Base-by-base conservation (phyloP, 495 filamentous ascomycete genomes). In the Penicillium malachiteum region DNA sequence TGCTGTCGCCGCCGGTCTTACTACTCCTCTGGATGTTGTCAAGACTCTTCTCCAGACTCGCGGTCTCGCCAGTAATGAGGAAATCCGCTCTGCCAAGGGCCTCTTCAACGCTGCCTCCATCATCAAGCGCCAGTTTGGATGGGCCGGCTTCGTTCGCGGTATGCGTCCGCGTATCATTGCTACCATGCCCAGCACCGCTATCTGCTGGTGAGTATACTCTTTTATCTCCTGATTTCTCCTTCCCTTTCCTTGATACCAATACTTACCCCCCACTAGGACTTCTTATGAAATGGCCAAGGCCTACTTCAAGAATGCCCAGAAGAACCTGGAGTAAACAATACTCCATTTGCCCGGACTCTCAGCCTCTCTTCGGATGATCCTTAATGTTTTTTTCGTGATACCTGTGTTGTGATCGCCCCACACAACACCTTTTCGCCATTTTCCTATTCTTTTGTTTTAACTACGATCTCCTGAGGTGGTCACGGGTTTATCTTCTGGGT, bases 171-270 rank as follows among this genome's bases (percentile, higher is more conserved):
- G 94, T 52, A 89, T 99, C 35, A 84, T 99, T 57, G 96, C 93
- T 3, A 95, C 94, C 9, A 97, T 97, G 90, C 94, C 94, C 18
- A 96, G 92, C 72, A 97, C 94, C 34, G 94, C 94, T 5, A 99
- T 99, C 64, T 99, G 94, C 78, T 99, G 94, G 93, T 92, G 81
- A 55, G 90, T 81, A 45, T 78, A 75, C 37, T 41, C 40, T 21
- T 13, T 17, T 48, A 3, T 48, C 38, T n/a, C 35, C 6, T 14
- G 5, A 43, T 32, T 48, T n/a, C 14, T 31, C 31, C 31, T 30
- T 26, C 31, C 17, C 30, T 32, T 32, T 32, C 21, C 26, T 26
- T 26, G 21, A 26, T 4, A 26, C 21, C 21, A 46, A 45, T 41
- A 35, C 32, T 58, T 51, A 69, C 73, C 40, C 71, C 58, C 17